Percentiles rank a stretch among this genome's conserved stretches.
Conservation (phyloP, 768 basidiomycete genomes). For the Hysterangium stoloniferum region DNA sequence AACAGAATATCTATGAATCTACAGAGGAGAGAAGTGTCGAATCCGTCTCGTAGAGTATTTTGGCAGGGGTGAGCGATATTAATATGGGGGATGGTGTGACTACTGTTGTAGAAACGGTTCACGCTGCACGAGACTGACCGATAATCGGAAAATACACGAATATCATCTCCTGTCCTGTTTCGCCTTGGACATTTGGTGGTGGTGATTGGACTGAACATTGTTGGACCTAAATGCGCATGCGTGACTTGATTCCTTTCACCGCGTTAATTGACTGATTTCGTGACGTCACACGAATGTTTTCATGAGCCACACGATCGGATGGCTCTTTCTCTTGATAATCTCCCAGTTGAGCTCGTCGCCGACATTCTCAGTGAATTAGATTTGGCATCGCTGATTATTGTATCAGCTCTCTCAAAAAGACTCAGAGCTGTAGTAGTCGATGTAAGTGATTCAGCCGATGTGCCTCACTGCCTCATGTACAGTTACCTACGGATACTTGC, state of each 20-base stretch:
- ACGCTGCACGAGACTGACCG: background rate
- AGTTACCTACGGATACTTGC: background rate
- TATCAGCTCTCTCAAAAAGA: conserved; percentile 54
- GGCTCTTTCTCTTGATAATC: conserved; percentile 17
- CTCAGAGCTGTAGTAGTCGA: conserved; percentile 43
- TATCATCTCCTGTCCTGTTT: background rate
- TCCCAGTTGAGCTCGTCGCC: conserved; percentile 74
- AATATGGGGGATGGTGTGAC: background rate
- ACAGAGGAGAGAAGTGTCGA: background rate
- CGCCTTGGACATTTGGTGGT: background rate
- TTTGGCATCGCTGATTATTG: conserved; percentile 46
- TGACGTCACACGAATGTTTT: too few species aligned
- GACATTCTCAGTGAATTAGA: conserved; percentile 65
- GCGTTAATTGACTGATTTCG: background rate
- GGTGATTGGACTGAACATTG: too few species aligned
- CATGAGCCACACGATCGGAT: too few species aligned
- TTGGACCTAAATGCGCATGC: too few species aligned
- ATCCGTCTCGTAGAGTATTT: background rate
- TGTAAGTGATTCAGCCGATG: background rate
- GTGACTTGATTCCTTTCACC: background rate
- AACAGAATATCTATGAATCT: background rate
- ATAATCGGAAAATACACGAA: background rate
- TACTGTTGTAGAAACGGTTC: background rate
- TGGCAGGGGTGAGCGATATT: background rate
- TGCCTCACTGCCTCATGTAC: background rate